phyloP scores from a whole-genome alignment of 2,329 filamentous ascomycete genomes.

The Elsinoe necatrix region DNA sequence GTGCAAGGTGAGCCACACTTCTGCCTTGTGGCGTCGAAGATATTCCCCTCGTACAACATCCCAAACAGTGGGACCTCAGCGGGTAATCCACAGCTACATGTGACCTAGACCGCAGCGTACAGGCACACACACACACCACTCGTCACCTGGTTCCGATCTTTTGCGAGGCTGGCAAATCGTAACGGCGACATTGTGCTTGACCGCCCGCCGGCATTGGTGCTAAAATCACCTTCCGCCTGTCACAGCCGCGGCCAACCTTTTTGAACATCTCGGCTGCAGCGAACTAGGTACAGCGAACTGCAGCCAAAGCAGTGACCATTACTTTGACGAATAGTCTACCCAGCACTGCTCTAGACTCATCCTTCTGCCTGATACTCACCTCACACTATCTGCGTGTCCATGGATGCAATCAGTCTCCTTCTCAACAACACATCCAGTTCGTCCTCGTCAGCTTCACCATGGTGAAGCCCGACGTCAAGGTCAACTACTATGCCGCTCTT shows the following conservation, averaged over 20 bases:
- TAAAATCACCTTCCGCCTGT: neutral
- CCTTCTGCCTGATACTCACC: neutral
- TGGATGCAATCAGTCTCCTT: neutral
- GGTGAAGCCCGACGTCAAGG: conserved; percentile 30
- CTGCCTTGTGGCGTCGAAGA: conserved; percentile 6
- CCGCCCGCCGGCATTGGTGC: neutral
- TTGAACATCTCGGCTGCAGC: neutral
- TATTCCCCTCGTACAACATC: neutral
- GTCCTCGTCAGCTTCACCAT: conserved; percentile 22
- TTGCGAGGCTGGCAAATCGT: neutral
- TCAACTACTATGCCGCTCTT: conserved; percentile 80
- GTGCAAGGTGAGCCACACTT: conserved; percentile 5
- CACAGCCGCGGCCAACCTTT: conserved; percentile 8
- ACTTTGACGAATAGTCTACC: neutral
- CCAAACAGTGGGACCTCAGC: conserved; percentile 1
- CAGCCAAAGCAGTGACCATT: neutral
- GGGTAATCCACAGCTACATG: conserved; percentile 6
- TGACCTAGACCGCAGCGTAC: conserved; percentile 12
- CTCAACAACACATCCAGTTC: neutral
- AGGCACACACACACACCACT: neutral
- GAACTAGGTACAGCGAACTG: neutral
- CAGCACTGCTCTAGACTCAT: neutral
- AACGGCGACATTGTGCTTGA: neutral
- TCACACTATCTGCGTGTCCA: neutral
- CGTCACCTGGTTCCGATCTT: neutral